These are phyloP conservation scores for Inga laurina DNA, from an alignment of 306 rosid genomes.

Conservation along the genomic window DNA sequence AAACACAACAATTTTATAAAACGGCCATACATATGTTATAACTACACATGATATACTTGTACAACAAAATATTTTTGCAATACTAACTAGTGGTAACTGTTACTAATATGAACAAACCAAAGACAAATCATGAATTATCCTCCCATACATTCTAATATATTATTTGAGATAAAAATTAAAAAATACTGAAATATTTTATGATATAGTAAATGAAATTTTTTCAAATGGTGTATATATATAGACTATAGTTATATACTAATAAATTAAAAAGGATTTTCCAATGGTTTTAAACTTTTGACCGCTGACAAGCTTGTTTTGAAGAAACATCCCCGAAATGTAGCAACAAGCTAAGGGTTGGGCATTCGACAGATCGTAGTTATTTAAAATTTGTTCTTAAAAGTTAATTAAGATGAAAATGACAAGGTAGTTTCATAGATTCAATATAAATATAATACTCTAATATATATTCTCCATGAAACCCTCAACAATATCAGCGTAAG, in stretches of 20 bases:
- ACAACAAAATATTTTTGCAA: background rate
- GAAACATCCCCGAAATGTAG: background rate
- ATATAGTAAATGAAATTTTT: too few relatives aligned
- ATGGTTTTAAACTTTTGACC: background rate
- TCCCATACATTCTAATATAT: too few relatives aligned
- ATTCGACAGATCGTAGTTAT: background rate
- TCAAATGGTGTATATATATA: too few relatives aligned
- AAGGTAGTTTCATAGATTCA: background rate
- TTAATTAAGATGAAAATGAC: conserved; percentile 5
- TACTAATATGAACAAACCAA: too few relatives aligned
- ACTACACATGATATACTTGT: background rate
- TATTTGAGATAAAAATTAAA: too few relatives aligned
- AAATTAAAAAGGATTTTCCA: too few relatives aligned
- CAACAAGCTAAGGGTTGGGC: background rate
- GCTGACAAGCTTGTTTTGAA: background rate
- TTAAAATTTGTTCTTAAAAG: background rate
- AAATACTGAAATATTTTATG: too few relatives aligned
- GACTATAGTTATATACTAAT: too few relatives aligned
- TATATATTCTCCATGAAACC: background rate
- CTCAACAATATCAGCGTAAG: background rate
- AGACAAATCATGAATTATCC: too few relatives aligned
- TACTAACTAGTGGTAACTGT: too few relatives aligned
- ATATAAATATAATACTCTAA: background rate
- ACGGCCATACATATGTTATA: too few relatives aligned
- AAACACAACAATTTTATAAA: background rate